Base-by-base conservation (phyloP, 345 rosid genomes). In the Psidium guajava region DNA sequence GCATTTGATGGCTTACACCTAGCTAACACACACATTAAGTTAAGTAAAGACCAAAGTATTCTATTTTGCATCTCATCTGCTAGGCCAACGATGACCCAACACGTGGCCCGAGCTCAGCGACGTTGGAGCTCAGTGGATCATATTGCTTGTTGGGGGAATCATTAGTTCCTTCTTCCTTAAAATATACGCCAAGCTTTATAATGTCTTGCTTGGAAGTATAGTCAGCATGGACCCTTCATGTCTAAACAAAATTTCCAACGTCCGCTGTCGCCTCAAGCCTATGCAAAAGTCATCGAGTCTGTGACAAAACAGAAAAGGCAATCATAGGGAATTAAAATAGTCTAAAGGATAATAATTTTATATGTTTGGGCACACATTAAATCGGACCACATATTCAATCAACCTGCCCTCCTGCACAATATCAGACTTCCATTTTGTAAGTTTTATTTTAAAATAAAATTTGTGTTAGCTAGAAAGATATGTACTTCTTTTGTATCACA, bases 171-270 rank as follows among this genome's bases (percentile, higher is more conserved):
- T 47, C 81, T 73, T 27, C 83, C 86, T 85, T 85, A 52, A 54
- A 77, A 44, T 74, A 85, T 56, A 55, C 83, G 77, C 74, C 50
- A 53, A 53, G 54, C 21, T 28, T 11, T 22, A 10, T 56, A 53
- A 57, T 77, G 54, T 85, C 82, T 77, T 77, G 83, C 86, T 85
- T 77, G 12, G 82, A 77, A 85, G 86, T 61, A 85, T 54, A 22
- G 86, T n/a, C 82, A 54, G 82, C 40, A 56, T 28, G 86, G 81
- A n/a, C 83, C 58, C 86, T 84, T 75, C 83, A 3, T 24, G 69
- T 55, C 57, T 36, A 73, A 32, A 52, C 27, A 53, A 40, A 11
- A 54, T 55, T 14, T 42, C 47, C 49, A 5, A 27, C 20, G 81
- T 15, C 56, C 36, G 50, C 7, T 27, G 27, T 42, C 54, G 85